Evolutionary conservation across 768 basidiomycete species (phyloP).

Genomic region (Mycena crocata): DNA sequence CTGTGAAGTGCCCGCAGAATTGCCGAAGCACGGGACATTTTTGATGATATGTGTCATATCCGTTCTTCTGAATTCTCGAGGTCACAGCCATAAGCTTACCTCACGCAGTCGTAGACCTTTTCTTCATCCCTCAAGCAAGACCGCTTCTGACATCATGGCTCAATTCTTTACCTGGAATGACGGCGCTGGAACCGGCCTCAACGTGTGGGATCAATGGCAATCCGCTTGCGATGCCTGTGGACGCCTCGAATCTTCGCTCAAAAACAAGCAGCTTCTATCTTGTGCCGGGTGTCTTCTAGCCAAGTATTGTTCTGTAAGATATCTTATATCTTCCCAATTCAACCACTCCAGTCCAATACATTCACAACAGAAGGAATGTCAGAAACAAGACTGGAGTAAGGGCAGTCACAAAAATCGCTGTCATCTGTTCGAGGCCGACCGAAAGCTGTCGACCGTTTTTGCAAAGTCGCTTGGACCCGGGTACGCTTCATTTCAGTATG

Average conservation of each 20-base stretch:
- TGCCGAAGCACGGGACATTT: too few relatives aligned
- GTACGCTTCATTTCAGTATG: neutral
- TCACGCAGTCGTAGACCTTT: neutral
- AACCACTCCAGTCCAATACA: neutral
- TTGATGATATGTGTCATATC: neutral
- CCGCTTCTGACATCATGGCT: neutral
- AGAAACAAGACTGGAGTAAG: slow-evolving; percentile 3
- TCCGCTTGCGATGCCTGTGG: slow-evolving; percentile 4
- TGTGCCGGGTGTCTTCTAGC: neutral
- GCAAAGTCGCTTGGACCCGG: slow-evolving; percentile 13
- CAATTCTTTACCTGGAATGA: neutral
- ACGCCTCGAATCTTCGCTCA: neutral
- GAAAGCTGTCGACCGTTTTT: slow-evolving; percentile 14
- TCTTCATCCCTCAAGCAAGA: neutral
- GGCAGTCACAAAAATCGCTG: slow-evolving; percentile 5
- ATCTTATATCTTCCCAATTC: neutral
- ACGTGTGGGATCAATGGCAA: slow-evolving; percentile 3
- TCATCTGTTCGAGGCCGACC: slow-evolving; percentile 15
- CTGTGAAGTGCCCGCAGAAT: too few relatives aligned
- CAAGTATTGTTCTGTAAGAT: slow-evolving; percentile 2
- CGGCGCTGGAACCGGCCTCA: neutral
- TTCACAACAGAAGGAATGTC: neutral
- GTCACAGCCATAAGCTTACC: neutral
- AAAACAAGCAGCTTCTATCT: neutral
- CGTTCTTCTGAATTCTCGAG: neutral